Evolutionary conservation across 257 asterid genomes (phyloP), one percentile per base, ranked within the genome.

Genomic region (Plantago elongata): DNA sequence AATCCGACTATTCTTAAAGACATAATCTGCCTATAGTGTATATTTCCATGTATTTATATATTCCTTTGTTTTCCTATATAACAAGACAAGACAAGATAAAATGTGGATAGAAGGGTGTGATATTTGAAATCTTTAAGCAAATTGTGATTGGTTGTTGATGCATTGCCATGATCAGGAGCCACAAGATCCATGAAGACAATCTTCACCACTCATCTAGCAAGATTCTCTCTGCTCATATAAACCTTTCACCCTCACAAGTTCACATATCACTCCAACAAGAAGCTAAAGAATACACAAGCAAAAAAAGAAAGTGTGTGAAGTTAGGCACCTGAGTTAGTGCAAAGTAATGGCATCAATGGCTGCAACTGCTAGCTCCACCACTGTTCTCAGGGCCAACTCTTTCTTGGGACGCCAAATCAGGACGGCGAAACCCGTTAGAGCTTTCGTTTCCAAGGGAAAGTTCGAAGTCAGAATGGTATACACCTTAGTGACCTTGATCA

Each of bases 401-500:
- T 85, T 88, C 79, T 81, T 85, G 83, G 95, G 95, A 51, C 86
- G 95, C 54, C 86, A 81, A 63, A 63, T 75, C 84, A 85, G 74
- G 79, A 79, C 68, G 60, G 79, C 73, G 58, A 83, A 73, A 49
- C 86, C 94, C 27, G 82, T 85, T 51, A 78, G 75, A 68, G 86
- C 83, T 75, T 75, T 66, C 61, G 84, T 85, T 64, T 65, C 95
- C 49, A 71, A 83, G 84, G 86, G 86, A 42, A 70, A 79, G 60
- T 79, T 61, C 67, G 85, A 75, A 78, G 81, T 55, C 69, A 79
- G 83, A 64, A 85, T 88, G 96, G 92, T 83, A 69, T 83, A 69
- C 46, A 34, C 11, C 2, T 22, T 22, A 22, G 27, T 2, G 2
- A 22, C 27, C 27, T 22, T 22, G 27, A 22, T 22, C 27, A 22